These are phyloP conservation scores for Cladosporium oxysporum DNA, from an alignment of 2,329 filamentous ascomycete genomes.

Conservation along the genomic window DNA sequence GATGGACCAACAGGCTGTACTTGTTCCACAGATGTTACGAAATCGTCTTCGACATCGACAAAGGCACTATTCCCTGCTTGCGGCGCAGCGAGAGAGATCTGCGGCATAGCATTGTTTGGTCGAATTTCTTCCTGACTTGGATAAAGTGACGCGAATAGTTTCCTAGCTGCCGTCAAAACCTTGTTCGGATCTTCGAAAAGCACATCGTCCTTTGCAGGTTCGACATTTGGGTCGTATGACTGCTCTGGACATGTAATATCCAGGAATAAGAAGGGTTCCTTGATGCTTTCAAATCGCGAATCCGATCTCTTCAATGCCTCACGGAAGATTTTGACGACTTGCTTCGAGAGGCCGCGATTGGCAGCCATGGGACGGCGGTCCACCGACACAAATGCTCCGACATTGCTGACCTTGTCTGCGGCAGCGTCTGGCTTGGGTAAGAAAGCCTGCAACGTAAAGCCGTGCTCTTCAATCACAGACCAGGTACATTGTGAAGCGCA, in stretches of 20 bases:
- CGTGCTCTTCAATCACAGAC: conserved; percentile 38
- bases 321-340: conserved; percentile 57
- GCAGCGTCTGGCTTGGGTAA: conserved; percentile 56
- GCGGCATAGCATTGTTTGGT: background rate
- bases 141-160: conserved; percentile 44
- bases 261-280: conserved; percentile 63
- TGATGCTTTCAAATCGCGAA: conserved; percentile 35
- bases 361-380: conserved; percentile 66
- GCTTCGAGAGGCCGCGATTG: conserved; percentile 59
- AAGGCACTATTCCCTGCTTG: too few species aligned
- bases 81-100: background rate
- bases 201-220: conserved; percentile 71
- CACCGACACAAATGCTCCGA: conserved; percentile 63
- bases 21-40: conserved; percentile 10
- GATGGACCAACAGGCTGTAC: background rate
- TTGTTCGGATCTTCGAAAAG: conserved; percentile 61
- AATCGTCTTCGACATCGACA: background rate
- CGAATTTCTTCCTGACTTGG: background rate
- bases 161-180: conserved; percentile 47
- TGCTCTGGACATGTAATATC: conserved; percentile 62
- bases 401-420: conserved; percentile 41
- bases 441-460: conserved; percentile 58
- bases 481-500: conserved; percentile 57
- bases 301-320: conserved; percentile 46
- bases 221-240: conserved; percentile 71